Conservation (phyloP, 208 protist species). For the Crithidia bombi region DNA sequence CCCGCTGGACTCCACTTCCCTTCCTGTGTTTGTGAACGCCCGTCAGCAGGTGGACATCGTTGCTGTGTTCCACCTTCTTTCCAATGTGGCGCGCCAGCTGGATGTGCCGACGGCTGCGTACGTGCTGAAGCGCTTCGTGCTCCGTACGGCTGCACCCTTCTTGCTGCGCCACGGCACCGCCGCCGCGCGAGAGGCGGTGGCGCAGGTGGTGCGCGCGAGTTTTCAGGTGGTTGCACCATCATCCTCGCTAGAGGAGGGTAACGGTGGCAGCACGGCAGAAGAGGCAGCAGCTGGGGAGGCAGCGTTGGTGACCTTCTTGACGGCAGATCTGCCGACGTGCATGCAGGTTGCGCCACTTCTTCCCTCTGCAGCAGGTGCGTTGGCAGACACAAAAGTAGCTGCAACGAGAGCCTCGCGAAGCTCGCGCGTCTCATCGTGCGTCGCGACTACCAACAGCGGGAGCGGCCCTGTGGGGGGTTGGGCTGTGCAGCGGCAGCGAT, state of each 20-base stretch:
- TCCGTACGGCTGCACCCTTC: slow-evolving; percentile 40
- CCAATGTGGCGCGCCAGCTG: slow-evolving; percentile 39
- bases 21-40: slow-evolving; percentile 43
- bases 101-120: slow-evolving; percentile 29
- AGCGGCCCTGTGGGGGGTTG: background rate
- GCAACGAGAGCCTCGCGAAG: too few relatives aligned
- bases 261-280: background rate
- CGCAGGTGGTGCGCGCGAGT: slow-evolving; percentile 47
- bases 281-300: slow-evolving; percentile 3
- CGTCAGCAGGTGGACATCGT: slow-evolving; percentile 44
- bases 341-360: background rate
- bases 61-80: slow-evolving; percentile 59
- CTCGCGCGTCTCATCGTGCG: too few relatives aligned
- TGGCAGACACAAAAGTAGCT: background rate
- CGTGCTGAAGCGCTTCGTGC: slow-evolving; percentile 52
- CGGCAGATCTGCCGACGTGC: background rate
- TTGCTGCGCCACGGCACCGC: slow-evolving; percentile 55
- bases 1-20: too few relatives aligned
- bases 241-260: background rate
- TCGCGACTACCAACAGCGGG: background rate
- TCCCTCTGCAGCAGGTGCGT: background rate
- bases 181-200: slow-evolving; percentile 67
- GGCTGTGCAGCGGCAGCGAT: slow-evolving; percentile 9
- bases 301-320: slow-evolving; percentile 17
- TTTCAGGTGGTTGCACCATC: background rate